Percentiles rank a stretch among this genome's conserved stretches.
These are phyloP conservation scores for Macrolepiota dolichaula DNA, from an alignment of 768 basidiomycete species.

Conservation along the genomic window DNA sequence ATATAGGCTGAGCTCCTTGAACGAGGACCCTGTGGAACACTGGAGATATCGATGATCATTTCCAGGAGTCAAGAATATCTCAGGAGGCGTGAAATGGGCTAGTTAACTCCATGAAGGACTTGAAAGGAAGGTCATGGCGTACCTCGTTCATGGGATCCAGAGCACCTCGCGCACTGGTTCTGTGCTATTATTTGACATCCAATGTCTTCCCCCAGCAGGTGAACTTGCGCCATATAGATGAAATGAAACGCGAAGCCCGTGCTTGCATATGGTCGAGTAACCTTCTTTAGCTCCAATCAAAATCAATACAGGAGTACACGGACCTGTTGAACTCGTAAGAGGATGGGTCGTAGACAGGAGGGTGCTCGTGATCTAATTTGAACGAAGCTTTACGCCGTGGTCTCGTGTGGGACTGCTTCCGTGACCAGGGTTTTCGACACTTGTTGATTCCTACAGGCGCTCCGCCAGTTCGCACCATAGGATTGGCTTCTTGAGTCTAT, in stretches of 20 bases:
- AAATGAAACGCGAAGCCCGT: not conserved
- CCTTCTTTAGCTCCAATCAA: not conserved
- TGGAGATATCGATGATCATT: conserved; percentile 9
- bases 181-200: not conserved
- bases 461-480: not conserved
- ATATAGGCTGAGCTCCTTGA: not conserved
- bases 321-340: not conserved
- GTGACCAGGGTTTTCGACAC: not conserved
- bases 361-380: not conserved
- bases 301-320: not conserved
- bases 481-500: not conserved
- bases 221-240: not conserved
- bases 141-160: not conserved
- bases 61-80: not conserved
- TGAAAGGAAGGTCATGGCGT: not conserved
- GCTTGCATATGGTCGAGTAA: not conserved
- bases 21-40: not conserved
- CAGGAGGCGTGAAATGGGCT: not conserved
- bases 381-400: not conserved
- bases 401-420: not conserved
- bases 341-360: not conserved
- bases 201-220: not conserved
- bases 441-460: not conserved
- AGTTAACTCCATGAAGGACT: conserved; percentile 2
- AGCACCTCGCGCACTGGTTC: not conserved